Evolutionary conservation across 805 yeast genomes (phyloP), one percentile per base, ranked within the genome.

Genomic region (Saccharomycopsis babjevae): DNA sequence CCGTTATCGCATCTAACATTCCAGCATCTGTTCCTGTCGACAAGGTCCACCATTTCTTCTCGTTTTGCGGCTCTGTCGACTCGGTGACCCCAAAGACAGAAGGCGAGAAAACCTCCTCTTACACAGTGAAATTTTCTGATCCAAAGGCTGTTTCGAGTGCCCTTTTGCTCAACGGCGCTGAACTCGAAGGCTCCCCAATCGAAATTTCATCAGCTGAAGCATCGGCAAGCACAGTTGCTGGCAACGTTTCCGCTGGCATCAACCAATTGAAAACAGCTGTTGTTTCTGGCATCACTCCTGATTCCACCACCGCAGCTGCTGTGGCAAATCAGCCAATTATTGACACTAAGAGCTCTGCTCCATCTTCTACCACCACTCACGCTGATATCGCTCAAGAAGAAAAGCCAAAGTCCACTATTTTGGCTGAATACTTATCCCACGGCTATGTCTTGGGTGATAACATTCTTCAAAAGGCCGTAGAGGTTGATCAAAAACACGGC

Each of bases 361-460:
- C 67, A 25, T 66, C 57, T 25, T 15, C 30, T 28, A 32, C 15
- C 13, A 50, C 50, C 36, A n/a, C 59, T 11, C 42, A 38, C 67
- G 57, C 74, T 58, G 89, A 86, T 66, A 80, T 86, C 59, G 72
- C 77, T 5, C 96, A 88, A 73, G 96, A 88, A 68, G 82, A 81
- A 63, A 88, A 88, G 74, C 96, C 96, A 61, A 86, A 86, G 68
- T 72, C 83, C 60, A 83, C 89, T 20, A 83, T 88, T 62, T 75
- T 87, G 73, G 93, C 94, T 1, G 93, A 88, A 72, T 80, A 85
- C 67, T 75, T 88, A 62, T 78, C 89, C 38, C 80, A 83, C n/a
- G 96, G 96, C 4, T 88, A 88, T 69, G 79, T 77, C 20, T 71
- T 88, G 54, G 78, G 85, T 56, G 94, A 88, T 70, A 73, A 77